Evolutionary conservation across 768 basidiomycete species (phyloP), one percentile per base, ranked within the genome.

Genomic region (Tulasnella calospora): DNA sequence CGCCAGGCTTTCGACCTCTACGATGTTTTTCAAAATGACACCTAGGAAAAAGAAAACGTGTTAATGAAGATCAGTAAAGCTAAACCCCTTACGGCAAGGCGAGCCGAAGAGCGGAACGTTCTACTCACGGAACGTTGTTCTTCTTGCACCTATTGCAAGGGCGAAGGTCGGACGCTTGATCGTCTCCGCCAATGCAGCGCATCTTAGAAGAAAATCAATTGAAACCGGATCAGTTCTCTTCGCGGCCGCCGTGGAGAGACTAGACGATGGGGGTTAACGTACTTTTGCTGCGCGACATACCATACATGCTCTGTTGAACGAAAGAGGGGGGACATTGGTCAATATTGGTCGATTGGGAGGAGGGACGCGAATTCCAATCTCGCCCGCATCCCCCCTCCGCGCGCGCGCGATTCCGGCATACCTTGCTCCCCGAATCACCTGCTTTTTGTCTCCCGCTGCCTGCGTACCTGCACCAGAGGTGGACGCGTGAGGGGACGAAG

Each of bases 131-230:
- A 73, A 90, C 89, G 80, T 91, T 91, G 44, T 92, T 90, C 79
- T 94, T 91, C 83, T 89, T 91, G 85, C 94, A 95, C 73, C 94
- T 91, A 83, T 95, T 93, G 83, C 94, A 95, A 40, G 89, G 89
- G 81, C 90, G 90, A 80, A 89, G 87, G 79, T 93, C 93, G 41
- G 67, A 73, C 40, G 61, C 67, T 40, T 73, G 77, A 82, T 95
- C 93, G 83, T 95, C 94, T 73, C 94, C 92, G 69, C 93, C 94
- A 79, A 95, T 93, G 82, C 94, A 95, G 84, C 94, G 94, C 94
- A 95, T 95, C 94, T 95, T 80, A 67, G 74, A 73, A 46, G 4
- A 30, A 76, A 69, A 40, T 38, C 41, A 33, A 27, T 15, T 17
- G 73, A 46, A 21, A 41, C 38, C 44, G 30, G 19, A 27, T 35